These are phyloP conservation scores for Solanum pennellii DNA, from an alignment of 257 asterid genomes.

Conservation along the genomic window DNA sequence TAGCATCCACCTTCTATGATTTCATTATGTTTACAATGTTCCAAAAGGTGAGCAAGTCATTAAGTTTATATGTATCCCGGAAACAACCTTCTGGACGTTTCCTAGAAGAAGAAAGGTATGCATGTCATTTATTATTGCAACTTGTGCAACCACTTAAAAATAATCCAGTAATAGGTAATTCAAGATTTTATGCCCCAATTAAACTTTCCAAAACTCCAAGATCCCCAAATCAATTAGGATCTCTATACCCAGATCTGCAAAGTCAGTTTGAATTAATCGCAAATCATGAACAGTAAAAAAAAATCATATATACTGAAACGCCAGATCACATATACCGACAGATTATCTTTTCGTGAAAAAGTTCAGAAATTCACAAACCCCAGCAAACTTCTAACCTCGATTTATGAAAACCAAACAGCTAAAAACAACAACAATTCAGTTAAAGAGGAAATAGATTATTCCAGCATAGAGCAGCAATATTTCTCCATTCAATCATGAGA, in stretches of 20 bases:
- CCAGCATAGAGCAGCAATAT: neutral
- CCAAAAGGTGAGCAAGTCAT: neutral
- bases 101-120: neutral
- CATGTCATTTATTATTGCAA: neutral
- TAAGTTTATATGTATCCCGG: neutral
- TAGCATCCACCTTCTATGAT: neutral
- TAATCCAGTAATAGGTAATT: neutral
- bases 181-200: neutral
- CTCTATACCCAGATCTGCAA: neutral
- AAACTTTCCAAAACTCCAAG: neutral
- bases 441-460: neutral
- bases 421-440: neutral
- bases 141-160: neutral
- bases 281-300: neutral
- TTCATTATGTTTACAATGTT: neutral
- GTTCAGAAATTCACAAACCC: neutral
- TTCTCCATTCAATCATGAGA: neutral
- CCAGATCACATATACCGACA: neutral
- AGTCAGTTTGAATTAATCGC: neutral
- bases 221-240: neutral
- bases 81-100: neutral
- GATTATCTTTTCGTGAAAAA: neutral
- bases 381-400: neutral
- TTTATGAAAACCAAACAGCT: neutral
- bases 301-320: neutral